Evolutionary conservation across 352 stramenopile genomes (phyloP), one percentile per base, ranked within the genome.

Genomic region (Phytophthora megakarya): DNA sequence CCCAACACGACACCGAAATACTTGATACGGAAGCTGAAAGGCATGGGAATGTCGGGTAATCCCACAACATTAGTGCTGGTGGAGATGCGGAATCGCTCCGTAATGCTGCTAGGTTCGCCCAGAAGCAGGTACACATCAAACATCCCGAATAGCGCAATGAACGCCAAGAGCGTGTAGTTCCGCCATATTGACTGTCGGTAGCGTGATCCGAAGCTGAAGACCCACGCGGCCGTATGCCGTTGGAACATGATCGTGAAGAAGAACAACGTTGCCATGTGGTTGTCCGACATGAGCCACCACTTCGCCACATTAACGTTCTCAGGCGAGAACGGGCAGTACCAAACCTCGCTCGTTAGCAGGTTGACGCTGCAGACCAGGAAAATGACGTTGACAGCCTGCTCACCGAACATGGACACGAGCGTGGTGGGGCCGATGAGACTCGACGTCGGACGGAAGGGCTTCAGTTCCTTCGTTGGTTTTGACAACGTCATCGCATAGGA

Each of bases 401-500:
- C 65, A 3, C 83, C 81, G 11, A 85, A 50, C 22, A 74, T 65
- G 12, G 70, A 87, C 0, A 56, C 12, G 3, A 90, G 38, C 12
- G 79, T 91, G 2, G 71, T 69, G 0, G 72, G 66, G 13, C 81
- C 83, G 18, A 94, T 76, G 25, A 94, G 48, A 32, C 77, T 90
- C 1, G 80, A 83, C 11, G 83, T 92, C 18, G 66, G 66, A 3
- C 54, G 61, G 2, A 5, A 43, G 9, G 38, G 22, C 30, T 65
- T 67, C 11, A 78, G 46, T 25, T 78, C 70, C 1, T 57, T 16
- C 3, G 74, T 52, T 3, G 89, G 86, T 48, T 87, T 73, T 32
- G 81, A 76, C 28, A 95, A 66, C 19, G 75, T 85, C 50, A 96
- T 88, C 3, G 73, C 79, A 53, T 89, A 95, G 33, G 84, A 90